A percentile compares a stretch with the other conserved stretches of the same genome.
Evolutionary conservation across 306 rosid species (phyloP).

Genomic region (Rubus idaeus): DNA sequence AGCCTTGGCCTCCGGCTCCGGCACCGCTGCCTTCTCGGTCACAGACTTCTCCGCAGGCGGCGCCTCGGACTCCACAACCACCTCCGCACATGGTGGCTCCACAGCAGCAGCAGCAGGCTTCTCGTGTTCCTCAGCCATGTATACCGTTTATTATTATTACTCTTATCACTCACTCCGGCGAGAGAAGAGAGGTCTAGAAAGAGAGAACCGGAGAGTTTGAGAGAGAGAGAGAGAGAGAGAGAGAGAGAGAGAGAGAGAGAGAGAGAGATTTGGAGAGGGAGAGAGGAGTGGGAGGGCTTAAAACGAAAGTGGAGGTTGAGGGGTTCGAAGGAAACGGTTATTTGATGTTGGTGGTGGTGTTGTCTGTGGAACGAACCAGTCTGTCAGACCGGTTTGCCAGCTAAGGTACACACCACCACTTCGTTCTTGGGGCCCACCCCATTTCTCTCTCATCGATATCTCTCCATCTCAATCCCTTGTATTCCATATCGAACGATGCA

Average conservation of each 20-base stretch:
- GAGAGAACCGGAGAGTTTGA: no score
- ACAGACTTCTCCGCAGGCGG: conserved; percentile 27
- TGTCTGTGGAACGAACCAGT: conserved; percentile 44
- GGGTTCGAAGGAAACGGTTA: background rate
- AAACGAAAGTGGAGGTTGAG: background rate
- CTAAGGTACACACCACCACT: conserved; percentile 29
- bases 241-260: background rate
- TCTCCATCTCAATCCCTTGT: no score
- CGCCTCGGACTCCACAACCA: conserved; percentile 29
- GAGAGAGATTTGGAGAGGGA: background rate
- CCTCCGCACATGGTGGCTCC: conserved; percentile 32
- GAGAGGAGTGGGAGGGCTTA: background rate
- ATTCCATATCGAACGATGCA: background rate
- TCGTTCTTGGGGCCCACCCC: conserved; percentile 21
- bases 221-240: background rate
- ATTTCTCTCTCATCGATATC: background rate
- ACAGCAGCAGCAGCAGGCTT: conserved; percentile 45
- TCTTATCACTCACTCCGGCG: no score
- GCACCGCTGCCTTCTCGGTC: conserved; percentile 14
- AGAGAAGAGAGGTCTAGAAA: background rate
- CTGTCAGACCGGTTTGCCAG: conserved; percentile 58
- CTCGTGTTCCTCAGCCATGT: conserved; percentile 71
- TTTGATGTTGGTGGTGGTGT: conserved; percentile 8
- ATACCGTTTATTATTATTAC: background rate
- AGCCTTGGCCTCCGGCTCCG: conserved; percentile 18